Evolutionary conservation across 1,284 basidiomycete species (phyloP).

Genomic region (Rhodotorula mucilaginosa): DNA sequence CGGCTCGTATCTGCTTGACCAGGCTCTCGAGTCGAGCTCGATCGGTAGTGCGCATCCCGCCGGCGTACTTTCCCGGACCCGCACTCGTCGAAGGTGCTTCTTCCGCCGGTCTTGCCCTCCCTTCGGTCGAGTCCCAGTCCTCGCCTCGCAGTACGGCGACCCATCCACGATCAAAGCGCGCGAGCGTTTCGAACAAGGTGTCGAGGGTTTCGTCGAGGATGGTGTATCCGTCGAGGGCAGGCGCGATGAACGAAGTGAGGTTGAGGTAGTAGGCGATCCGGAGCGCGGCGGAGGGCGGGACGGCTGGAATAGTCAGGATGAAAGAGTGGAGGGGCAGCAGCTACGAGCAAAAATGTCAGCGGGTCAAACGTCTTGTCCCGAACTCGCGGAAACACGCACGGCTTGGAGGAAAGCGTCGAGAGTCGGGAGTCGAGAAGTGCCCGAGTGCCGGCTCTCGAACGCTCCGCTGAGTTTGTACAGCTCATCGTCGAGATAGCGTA

Average conservation of each 20-base stretch:
- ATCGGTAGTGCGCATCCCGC: constrained; percentile 24
- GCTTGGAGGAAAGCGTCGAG: constrained; percentile 22
- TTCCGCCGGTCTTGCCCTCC: neutral
- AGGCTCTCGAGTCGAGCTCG: constrained; percentile 22
- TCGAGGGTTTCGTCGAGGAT: constrained; percentile 7
- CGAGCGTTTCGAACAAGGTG: constrained; percentile 1
- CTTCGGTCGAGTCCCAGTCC: constrained; percentile 18
- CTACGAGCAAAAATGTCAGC: neutral
- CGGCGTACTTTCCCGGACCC: too few relatives aligned
- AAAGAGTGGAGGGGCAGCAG: constrained; percentile 18
- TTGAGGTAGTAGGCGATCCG: constrained; percentile 28
- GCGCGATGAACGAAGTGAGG: constrained; percentile 21
- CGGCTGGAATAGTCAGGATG: constrained; percentile 28
- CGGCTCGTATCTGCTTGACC: constrained; percentile 12
- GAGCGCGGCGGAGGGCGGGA: constrained; percentile 16
- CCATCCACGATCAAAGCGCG: constrained; percentile 25
- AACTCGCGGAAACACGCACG: neutral
- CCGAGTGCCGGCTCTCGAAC: constrained; percentile 22
- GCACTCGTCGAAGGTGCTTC: too few relatives aligned
- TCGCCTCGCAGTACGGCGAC: constrained; percentile 20
- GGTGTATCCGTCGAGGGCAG: constrained; percentile 27
- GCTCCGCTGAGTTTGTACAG: constrained; percentile 15
- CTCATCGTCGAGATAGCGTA: constrained; percentile 29
- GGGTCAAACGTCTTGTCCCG: neutral
- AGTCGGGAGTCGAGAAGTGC: constrained; percentile 2